Conservation (phyloP, 352 stramenopile genomes). For the Pythium chondricola region DNA sequence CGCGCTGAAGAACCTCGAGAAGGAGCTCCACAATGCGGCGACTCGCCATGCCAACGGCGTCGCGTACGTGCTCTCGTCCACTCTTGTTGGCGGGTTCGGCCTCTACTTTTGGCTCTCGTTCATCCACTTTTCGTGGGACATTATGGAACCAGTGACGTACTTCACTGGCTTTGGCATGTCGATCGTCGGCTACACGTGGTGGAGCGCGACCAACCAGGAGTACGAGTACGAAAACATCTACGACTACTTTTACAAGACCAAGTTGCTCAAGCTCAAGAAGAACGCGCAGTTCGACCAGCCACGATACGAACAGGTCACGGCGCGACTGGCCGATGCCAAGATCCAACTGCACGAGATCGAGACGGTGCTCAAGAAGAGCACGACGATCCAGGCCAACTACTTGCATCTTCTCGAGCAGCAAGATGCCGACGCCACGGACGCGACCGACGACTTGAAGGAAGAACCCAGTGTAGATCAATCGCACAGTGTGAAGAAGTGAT, state of each 20-base stretch:
- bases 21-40: constrained; percentile 52
- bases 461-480: neutral
- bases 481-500: no score
- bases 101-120: constrained; percentile 87
- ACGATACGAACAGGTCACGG: constrained; percentile 35
- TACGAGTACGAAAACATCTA: constrained; percentile 88
- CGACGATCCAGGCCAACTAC: constrained; percentile 62
- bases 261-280: constrained; percentile 44
- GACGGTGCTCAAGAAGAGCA: constrained; percentile 57
- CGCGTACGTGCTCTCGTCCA: constrained; percentile 44
- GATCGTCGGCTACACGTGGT: constrained; percentile 78
- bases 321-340: constrained; percentile 28
- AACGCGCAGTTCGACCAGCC: constrained; percentile 52
- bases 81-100: constrained; percentile 67
- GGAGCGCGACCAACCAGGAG: constrained; percentile 80
- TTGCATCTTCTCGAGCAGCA: constrained; percentile 43
- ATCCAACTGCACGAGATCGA: constrained; percentile 44
- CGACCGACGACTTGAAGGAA: neutral
- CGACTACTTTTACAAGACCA: constrained; percentile 75
- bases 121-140: constrained; percentile 88
- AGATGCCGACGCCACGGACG: neutral
- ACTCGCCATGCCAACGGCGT: constrained; percentile 55
- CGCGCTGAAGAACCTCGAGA: constrained; percentile 54
- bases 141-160: constrained; percentile 89
- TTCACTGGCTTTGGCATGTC: constrained; percentile 80